These are phyloP conservation scores for Miscanthus lutarioriparius DNA, from an alignment of 176 grass and related monocot species.

Conservation along the genomic window DNA sequence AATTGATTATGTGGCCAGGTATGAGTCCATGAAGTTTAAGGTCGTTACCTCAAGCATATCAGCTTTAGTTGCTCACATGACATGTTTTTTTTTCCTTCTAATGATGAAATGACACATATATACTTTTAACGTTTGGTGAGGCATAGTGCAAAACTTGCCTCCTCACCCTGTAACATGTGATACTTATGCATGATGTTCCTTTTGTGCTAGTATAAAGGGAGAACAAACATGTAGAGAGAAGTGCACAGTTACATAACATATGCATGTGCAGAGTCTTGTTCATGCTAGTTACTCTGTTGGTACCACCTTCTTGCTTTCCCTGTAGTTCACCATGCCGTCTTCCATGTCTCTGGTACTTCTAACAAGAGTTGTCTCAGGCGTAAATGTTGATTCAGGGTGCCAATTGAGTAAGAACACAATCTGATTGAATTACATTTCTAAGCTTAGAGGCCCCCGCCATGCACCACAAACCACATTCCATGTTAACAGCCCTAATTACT, in stretches of 20 bases:
- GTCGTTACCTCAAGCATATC: slow-evolving; percentile 17
- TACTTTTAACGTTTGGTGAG: not conserved
- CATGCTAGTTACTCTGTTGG: not conserved
- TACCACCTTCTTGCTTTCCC: not conserved
- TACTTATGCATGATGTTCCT: not conserved
- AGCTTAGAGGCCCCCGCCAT: not conserved
- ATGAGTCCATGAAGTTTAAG: slow-evolving; percentile 19
- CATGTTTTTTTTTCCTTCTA: not conserved
- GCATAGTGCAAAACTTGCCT: not conserved
- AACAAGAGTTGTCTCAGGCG: not conserved
- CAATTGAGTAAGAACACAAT: slow-evolving; percentile 7
- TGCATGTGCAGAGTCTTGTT: not conserved
- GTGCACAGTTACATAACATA: not conserved
- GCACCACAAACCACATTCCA: not conserved
- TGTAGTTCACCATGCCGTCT: not conserved
- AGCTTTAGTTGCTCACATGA: slow-evolving; percentile 21
- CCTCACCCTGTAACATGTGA: not conserved
- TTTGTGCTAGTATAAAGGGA: not conserved
- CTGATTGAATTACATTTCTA: not conserved
- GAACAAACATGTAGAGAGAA: not conserved
- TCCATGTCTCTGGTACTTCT: slow-evolving; percentile 11
- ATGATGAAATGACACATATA: slow-evolving; percentile 5
- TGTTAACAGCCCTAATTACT: not conserved
- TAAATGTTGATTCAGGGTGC: not conserved
- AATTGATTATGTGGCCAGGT: slow-evolving; percentile 97